A percentile compares a stretch with the other conserved stretches of the same genome.
phyloP scores from a whole-genome alignment of 2,329 filamentous ascomycete genomes.

The Phyllosticta citribraziliensis region DNA sequence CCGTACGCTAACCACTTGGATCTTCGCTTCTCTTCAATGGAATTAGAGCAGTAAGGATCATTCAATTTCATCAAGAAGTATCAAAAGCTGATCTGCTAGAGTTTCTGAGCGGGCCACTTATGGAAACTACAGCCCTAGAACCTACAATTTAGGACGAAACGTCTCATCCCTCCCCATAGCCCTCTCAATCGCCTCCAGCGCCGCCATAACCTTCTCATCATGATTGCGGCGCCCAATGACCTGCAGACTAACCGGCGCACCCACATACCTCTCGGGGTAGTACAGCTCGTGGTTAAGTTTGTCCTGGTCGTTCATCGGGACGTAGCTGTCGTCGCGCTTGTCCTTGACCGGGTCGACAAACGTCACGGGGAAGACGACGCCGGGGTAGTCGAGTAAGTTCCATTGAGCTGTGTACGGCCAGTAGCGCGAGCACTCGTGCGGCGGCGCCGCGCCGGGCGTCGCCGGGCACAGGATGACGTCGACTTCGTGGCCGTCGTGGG shows the following conservation, averaged over 20 bases:
- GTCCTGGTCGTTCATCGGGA: constrained; percentile 37
- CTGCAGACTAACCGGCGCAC: constrained; percentile 44
- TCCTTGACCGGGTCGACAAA: background rate
- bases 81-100: no score
- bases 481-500: constrained; percentile 30
- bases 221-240: constrained; percentile 43
- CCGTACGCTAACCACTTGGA: no score
- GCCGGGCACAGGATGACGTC: constrained; percentile 56
- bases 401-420: constrained; percentile 59
- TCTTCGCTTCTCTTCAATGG: no score
- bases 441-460: constrained; percentile 17
- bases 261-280: constrained; percentile 38
- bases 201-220: constrained; percentile 43
- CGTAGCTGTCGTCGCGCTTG: background rate
- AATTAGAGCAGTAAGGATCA: no score
- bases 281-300: constrained; percentile 17
- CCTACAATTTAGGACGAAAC: background rate
- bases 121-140: no score
- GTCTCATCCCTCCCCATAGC: background rate
- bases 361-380: constrained; percentile 45
- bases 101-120: no score
- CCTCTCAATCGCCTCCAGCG: constrained; percentile 18
- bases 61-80: no score
- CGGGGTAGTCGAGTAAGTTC: constrained; percentile 61
- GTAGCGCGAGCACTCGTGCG: constrained; percentile 44